Percentiles rank a stretch among this genome's conserved stretches.
These are phyloP conservation scores for Starmerella vaccinii DNA, from an alignment of 805 yeast genomes.

Conservation along the genomic window DNA sequence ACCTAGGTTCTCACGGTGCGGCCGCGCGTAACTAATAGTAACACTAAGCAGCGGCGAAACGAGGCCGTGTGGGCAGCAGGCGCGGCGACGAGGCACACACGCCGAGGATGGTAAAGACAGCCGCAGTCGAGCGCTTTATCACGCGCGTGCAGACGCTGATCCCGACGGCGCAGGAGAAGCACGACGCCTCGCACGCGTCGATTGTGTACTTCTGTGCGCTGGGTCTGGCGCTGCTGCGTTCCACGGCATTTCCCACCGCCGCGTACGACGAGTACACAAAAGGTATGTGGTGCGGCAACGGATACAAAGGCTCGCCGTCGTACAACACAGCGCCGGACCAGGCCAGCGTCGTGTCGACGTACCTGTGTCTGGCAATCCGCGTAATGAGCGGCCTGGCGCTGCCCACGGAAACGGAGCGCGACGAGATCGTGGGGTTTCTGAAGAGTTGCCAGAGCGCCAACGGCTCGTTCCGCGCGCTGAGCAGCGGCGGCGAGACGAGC, in stretches of 20 bases:
- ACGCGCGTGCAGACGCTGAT: constrained; percentile 20
- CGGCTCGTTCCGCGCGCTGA: constrained; percentile 42
- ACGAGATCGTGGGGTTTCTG: constrained; percentile 45
- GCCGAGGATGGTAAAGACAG: not conserved
- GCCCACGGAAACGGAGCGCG: not conserved
- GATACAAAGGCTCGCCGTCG: constrained; percentile 12
- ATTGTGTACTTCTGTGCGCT: constrained; percentile 22
- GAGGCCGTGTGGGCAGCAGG: not conserved
- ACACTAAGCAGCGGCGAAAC: not conserved
- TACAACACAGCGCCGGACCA: not conserved
- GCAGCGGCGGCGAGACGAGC: constrained; percentile 48
- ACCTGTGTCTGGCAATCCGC: constrained; percentile 52
- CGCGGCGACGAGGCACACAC: too few relatives aligned
- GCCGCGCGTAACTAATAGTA: too few relatives aligned
- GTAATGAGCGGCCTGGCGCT: constrained; percentile 26
- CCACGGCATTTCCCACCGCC: not conserved
- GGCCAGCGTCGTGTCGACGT: constrained; percentile 41
- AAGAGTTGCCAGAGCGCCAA: constrained; percentile 46
- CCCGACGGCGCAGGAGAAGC: constrained; percentile 15
- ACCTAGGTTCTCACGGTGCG: too few relatives aligned
- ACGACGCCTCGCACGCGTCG: constrained; percentile 23
- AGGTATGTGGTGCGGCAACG: constrained; percentile 14
- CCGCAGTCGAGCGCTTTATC: constrained; percentile 13
- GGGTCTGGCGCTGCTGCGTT: constrained; percentile 15
- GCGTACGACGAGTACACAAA: constrained; percentile 7